Conservation (phyloP, 2,329 filamentous ascomycete genomes). For the Ascochyta fabae region DNA sequence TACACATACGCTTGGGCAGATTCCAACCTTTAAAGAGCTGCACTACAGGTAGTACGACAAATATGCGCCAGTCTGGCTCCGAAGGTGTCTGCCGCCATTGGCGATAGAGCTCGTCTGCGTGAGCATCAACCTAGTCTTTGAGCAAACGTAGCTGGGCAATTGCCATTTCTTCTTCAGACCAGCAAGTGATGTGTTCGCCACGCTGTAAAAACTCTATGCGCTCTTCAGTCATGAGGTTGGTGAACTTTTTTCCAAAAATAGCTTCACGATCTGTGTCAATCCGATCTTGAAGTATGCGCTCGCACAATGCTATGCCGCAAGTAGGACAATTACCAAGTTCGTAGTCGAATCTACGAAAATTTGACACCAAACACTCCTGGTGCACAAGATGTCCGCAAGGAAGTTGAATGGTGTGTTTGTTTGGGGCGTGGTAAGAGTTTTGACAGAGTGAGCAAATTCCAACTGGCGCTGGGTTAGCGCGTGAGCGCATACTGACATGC, state of each 20-base stretch:
- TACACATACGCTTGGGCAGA: neutral
- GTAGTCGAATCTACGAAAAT: constrained; percentile 3
- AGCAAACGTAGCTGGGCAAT: constrained; percentile 15
- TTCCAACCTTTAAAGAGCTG: constrained; percentile 20
- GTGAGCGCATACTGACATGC: neutral
- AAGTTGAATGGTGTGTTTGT: neutral
- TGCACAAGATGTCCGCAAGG: constrained; percentile 8
- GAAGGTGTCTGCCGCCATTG: neutral
- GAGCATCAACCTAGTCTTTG: constrained; percentile 21
- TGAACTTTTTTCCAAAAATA: constrained; percentile 18
- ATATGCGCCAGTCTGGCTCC: neutral
- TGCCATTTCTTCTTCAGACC: constrained; percentile 20
- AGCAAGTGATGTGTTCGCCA: neutral
- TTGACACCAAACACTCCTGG: constrained; percentile 8
- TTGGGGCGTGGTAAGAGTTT: neutral
- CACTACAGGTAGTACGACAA: constrained; percentile 9
- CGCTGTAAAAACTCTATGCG: constrained; percentile 15
- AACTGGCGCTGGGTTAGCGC: neutral
- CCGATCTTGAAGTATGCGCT: constrained; percentile 16
- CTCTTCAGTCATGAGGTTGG: neutral
- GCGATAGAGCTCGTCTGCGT: constrained; percentile 16
- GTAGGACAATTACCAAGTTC: constrained; percentile 12
- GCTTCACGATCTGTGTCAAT: constrained; percentile 16
- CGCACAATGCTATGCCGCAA: constrained; percentile 8
- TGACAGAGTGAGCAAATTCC: constrained; percentile 12